These are phyloP conservation scores for Erythrobasidium hasegawianum DNA, from an alignment of 1,284 basidiomycete species.

Conservation along the genomic window DNA sequence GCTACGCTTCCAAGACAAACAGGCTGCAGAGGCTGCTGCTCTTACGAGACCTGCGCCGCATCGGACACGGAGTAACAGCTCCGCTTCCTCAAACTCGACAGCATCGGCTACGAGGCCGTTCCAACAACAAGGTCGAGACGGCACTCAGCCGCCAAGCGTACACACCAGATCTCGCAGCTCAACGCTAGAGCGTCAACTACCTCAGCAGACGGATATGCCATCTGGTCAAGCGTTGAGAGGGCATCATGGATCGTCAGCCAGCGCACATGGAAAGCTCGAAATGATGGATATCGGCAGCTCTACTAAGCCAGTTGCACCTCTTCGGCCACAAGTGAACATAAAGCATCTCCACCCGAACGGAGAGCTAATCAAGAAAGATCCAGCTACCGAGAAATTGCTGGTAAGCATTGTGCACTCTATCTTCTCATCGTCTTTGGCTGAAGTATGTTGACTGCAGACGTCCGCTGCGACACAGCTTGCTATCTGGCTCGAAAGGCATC, in stretches of 20 bases:
- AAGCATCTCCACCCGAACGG: conserved; percentile 16
- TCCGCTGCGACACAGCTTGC: conserved; percentile 18
- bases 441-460: not conserved
- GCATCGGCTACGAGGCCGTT: not conserved
- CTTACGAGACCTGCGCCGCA: not conserved
- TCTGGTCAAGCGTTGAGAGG: not conserved
- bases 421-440: not conserved
- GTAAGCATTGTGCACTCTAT: not conserved
- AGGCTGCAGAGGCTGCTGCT: not conserved
- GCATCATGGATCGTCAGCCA: not conserved
- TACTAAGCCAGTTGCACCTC: conserved; percentile 2
- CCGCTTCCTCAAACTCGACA: not conserved
- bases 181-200: not conserved
- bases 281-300: not conserved
- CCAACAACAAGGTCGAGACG: not conserved
- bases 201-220: not conserved
- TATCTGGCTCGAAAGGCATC: conserved; percentile 13
- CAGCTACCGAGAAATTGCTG: conserved; percentile 20
- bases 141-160: not conserved
- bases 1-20: not conserved
- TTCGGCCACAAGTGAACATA: conserved; percentile 10
- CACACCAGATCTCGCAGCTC: not conserved
- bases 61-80: not conserved
- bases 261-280: not conserved
- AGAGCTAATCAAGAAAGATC: conserved; percentile 25